Base-by-base conservation (phyloP, 805 yeast species). In the Candida maris region DNA sequence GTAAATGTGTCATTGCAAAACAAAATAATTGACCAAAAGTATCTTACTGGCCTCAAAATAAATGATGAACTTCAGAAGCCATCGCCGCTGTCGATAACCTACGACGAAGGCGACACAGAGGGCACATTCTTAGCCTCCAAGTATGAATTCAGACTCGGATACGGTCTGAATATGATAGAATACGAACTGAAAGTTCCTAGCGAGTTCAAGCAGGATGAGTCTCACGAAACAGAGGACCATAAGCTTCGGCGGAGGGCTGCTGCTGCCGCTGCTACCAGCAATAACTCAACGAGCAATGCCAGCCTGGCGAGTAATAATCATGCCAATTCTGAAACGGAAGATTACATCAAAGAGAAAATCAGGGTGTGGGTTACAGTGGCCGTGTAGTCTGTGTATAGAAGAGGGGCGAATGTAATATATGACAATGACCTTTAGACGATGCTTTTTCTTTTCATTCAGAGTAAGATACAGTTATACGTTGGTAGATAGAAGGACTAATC, bases 51-150 rank as follows among this genome's bases (percentile, higher is more conserved):
- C 19, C 46, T 73, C 28, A 56, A 61, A 5, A 64, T 71, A 19
- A 73, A 73, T 44, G 68, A 69, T 13, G 78, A 73, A 43, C 52
- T 54, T 13, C 57, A 70, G 15, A 64, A 62, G 29, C 70, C 74
- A 2, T 60, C 61, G 3, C 74, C 74, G 19, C 61, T 52, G 15
- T 28, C 70, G 2, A 57, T 65, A 25, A 57, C 59, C n/a, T 69
- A 68, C 38, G 53, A 52, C 27, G 51, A 45, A 4, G 38, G 39
- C 12, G 42, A 48, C 23, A 38, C 35, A 7, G 46, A 48, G 21
- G 54, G 52, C 2, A 45, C 41, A 41, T 51, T 44, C 41, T 53
- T 44, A 41, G 59, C 62, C 42, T 39, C 65, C 55, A 61, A 64
- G 38, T 73, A 64, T 47, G 79, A 73, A 42, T 43, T 71, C 37